Evolutionary conservation across 1,284 basidiomycete species (phyloP).

Genomic region (Schizophyllum amplum): DNA sequence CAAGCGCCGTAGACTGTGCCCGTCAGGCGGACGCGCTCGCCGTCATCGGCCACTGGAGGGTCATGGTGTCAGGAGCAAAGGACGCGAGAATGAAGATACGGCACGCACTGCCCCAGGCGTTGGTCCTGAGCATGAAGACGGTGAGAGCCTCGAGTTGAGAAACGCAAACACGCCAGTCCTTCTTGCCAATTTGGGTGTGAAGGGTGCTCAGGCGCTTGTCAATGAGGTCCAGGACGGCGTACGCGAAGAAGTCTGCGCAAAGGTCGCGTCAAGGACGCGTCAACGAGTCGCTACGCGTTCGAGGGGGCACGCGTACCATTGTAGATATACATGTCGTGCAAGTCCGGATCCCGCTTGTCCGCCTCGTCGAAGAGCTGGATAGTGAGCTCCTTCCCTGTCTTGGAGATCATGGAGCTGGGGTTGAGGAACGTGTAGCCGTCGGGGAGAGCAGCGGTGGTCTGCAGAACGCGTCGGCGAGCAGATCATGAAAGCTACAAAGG

Average conservation of each 20-base stretch:
- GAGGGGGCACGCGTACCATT: neutral
- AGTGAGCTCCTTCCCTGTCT: neutral
- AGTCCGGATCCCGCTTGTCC: neutral
- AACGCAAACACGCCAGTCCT: conserved; percentile 27
- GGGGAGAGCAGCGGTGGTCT: neutral
- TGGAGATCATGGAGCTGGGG: neutral
- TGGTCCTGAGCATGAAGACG: conserved; percentile 24
- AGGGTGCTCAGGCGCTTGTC: conserved; percentile 22
- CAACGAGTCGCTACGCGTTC: neutral
- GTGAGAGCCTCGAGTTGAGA: conserved; percentile 25
- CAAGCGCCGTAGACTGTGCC: conserved; percentile 29
- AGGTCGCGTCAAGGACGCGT: neutral
- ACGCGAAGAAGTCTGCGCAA: conserved; percentile 6
- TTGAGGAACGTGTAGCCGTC: neutral
- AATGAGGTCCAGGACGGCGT: conserved; percentile 26
- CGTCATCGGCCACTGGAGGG: conserved; percentile 28
- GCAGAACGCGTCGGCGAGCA: neutral
- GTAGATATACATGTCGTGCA: neutral
- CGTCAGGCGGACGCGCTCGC: conserved; percentile 25
- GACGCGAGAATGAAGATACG: neutral
- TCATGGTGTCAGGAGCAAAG: neutral
- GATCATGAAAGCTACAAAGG: neutral
- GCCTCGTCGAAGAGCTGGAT: neutral
- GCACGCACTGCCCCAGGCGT: conserved; percentile 24
- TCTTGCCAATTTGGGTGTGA: conserved; percentile 25